These are phyloP conservation scores for Arthrobotrys musiformis DNA, from an alignment of 2,329 filamentous ascomycete species.

Conservation along the genomic window DNA sequence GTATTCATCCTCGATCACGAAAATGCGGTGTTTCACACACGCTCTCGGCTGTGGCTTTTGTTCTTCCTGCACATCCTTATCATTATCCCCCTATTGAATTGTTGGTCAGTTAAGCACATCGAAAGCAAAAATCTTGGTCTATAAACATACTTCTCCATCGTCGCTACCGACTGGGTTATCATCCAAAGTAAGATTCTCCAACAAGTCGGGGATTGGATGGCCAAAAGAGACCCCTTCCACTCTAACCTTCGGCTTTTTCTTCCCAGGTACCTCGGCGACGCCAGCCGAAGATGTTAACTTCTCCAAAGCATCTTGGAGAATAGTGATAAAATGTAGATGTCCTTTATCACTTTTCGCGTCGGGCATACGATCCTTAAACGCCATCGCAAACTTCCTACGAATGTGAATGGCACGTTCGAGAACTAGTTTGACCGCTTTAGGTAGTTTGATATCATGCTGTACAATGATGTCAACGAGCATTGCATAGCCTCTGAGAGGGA, in stretches of 20 bases:
- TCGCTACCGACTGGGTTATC: not conserved
- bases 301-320: slow-evolving; percentile 7
- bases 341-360: not conserved
- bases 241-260: not conserved
- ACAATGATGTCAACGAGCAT: not conserved
- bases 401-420: slow-evolving; percentile 14
- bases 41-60: not conserved
- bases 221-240: not conserved
- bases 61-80: too few relatives aligned
- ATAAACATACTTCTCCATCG: not conserved
- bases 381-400: not conserved
- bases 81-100: too few relatives aligned
- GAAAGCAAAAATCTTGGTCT: too few relatives aligned
- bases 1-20: slow-evolving; percentile 13
- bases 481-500: not conserved
- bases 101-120: too few relatives aligned
- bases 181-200: not conserved
- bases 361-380: not conserved
- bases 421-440: not conserved
- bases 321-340: slow-evolving; percentile 17
- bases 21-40: not conserved
- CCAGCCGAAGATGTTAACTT: not conserved
- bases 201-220: not conserved
- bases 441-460: not conserved
- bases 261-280: not conserved